Evolutionary conservation across 371 early-diverging fungal genomes (phyloP).

Genomic region (Capillidium rhysosporum): DNA sequence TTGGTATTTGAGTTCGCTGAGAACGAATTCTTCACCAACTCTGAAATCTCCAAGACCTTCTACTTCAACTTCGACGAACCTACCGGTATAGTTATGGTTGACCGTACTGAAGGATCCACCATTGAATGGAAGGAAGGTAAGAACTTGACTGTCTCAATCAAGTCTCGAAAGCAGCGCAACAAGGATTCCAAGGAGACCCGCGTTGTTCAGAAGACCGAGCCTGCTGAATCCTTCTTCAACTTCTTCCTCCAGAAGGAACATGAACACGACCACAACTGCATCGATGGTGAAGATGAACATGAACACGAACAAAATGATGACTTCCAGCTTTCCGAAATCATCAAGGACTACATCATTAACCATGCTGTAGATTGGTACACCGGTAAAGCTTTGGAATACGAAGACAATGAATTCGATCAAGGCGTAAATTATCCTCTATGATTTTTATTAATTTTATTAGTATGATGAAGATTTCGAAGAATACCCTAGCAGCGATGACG

Average conservation of each 20-base stretch:
- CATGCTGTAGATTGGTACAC: conserved; percentile 95
- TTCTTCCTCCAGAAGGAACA: conserved; percentile 74
- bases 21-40: conserved; percentile 78
- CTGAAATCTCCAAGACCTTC: conserved; percentile 72
- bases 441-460: neutral
- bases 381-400: conserved; percentile 76
- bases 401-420: conserved; percentile 42
- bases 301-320: conserved; percentile 68
- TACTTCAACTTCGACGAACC: conserved; percentile 44
- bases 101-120: conserved; percentile 65
- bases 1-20: conserved; percentile 77
- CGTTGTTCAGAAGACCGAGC: conserved; percentile 85
- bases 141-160: conserved; percentile 72
- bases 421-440: conserved; percentile 19
- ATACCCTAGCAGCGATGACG: conserved; percentile 13
- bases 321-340: conserved; percentile 83
- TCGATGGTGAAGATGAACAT: conserved; percentile 48
- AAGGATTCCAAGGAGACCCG: conserved; percentile 93
- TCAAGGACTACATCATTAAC: conserved; percentile 88
- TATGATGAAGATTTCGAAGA: conserved; percentile 46
- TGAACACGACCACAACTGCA: conserved; percentile 32
- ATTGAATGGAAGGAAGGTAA: conserved; percentile 92
- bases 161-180: conserved; percentile 93
- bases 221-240: conserved; percentile 82
- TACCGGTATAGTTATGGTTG: conserved; percentile 55